Base-by-base conservation (phyloP, 2,329 filamentous ascomycete genomes). In the Monilinia fructigena region DNA sequence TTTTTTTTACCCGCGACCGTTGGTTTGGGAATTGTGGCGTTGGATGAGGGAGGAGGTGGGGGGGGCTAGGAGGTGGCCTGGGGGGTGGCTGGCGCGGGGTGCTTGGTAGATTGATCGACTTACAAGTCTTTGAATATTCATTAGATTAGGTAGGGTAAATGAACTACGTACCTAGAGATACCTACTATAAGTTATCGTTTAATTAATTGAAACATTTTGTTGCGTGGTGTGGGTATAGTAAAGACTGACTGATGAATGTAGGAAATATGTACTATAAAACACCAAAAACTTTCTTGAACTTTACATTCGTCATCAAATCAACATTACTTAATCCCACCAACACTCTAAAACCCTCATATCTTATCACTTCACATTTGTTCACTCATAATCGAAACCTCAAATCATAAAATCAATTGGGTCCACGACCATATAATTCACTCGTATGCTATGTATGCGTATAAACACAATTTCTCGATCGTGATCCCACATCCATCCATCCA, bases 1-100 rank as follows among this genome's bases (percentile, higher is more conserved):
- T 93, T 88, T 84, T 92, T 93, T 75, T 74, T 93, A 55, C 90
- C 90, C 0, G 85, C 90, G 74, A 83, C 85, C 0, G 92, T 92
- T 75, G 91, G 90, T 0, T 68, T 88, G 45, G 85, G 79, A 0
- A 79, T 90, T 31, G 74, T 92, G 63, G 70, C 86, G 16, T 73
- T 90, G 12, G 89, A 92, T 73, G 89, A 92, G 77, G 71, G 16
- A 82, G 89, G 66, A 91, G 91, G 76, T 87, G 79, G 62, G 78
- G 78, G 23, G 83, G 23, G 83, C 90, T 2, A 80, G 88, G 66
- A 85, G 75, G 62, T 87, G 81, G 76, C 88, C 88, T 0, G 74
- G 79, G 2, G 82, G 87, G 0, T 68, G 84, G 2, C 59, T 89
- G 52, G 87, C 84, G 0, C 85, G 77, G 75, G 78, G 86, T 59